Percentiles rank a stretch among this genome's conserved stretches.
These are phyloP conservation scores for Colletotrichum siamense DNA, from an alignment of 2,329 filamentous ascomycete genomes.

Conservation along the genomic window DNA sequence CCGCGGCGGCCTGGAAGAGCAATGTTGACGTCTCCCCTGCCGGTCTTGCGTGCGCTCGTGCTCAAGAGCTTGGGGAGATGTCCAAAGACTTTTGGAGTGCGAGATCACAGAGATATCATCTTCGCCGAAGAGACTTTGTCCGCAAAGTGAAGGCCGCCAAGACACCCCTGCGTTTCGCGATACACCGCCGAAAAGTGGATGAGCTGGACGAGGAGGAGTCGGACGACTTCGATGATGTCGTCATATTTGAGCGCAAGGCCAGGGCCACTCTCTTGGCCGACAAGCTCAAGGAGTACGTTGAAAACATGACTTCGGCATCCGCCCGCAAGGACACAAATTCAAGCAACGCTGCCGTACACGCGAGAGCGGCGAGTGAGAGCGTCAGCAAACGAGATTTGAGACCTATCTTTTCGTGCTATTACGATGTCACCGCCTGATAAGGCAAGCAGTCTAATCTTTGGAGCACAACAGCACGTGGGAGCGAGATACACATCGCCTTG, in stretches of 20 bases:
- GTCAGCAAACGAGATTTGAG: conserved; percentile 8
- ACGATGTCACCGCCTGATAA: conserved; percentile 3
- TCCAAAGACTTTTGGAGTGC: conserved; percentile 46
- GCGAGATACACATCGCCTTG: not conserved
- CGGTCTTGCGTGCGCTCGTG: conserved; percentile 36
- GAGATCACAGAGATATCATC: conserved; percentile 40
- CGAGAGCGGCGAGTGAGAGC: not conserved
- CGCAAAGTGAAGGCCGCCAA: conserved; percentile 40
- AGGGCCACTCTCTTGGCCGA: conserved; percentile 6
- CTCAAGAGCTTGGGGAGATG: conserved; percentile 44
- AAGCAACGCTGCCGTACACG: not conserved
- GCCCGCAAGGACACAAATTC: not conserved
- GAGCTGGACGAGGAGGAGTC: conserved; percentile 40
- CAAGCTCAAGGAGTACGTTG: conserved; percentile 14
- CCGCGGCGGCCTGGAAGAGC: conserved; percentile 35
- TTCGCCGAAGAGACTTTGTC: conserved; percentile 42
- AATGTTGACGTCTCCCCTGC: conserved; percentile 35
- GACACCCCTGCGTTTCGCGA: conserved; percentile 45
- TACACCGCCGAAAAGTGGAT: conserved; percentile 33
- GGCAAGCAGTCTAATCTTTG: not conserved
- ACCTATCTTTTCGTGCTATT: conserved; percentile 22
- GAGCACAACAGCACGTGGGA: not conserved
- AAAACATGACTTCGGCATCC: not conserved
- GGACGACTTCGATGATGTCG: conserved; percentile 39
- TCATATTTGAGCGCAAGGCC: conserved; percentile 24